Percentiles rank a stretch among this genome's conserved stretches.
These are phyloP conservation scores for Pirum gemmata DNA, from an alignment of 78 protist genomes.

Conservation along the genomic window DNA sequence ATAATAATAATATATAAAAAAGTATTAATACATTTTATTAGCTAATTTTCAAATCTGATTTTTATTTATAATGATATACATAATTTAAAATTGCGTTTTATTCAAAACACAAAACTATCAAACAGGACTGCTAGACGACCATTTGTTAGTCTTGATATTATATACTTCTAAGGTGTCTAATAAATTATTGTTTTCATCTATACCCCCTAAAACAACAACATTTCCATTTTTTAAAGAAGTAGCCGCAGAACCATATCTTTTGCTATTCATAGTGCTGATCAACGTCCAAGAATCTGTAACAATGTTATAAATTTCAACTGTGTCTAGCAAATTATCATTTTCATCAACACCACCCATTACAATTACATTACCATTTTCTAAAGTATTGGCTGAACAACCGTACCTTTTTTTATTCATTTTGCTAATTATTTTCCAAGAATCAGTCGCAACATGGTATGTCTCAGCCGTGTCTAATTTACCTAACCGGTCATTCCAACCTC, in stretches of 20 bases:
- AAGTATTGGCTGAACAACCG: not conserved
- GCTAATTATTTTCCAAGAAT: not conserved
- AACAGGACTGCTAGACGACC: no score
- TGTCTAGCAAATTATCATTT: no score
- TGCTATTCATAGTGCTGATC: no score
- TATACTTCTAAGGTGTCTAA: no score
- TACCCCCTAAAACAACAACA: not conserved
- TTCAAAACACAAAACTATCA: no score
- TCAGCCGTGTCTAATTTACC: not conserved
- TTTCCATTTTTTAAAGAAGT: not conserved
- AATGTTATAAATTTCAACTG: not conserved
- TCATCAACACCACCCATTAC: constrained; percentile 3
- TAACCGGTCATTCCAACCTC: not conserved
- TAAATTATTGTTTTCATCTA: no score
- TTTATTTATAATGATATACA: no score
- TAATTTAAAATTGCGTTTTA: no score
- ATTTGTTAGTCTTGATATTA: no score
- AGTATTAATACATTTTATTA: no score
- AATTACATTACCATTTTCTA: not conserved
- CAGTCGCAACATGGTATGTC: not conserved
- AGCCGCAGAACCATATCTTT: not conserved
- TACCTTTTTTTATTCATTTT: not conserved
- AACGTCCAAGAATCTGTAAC: not conserved
- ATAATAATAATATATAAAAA: no score
- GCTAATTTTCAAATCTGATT: no score